phyloP scores from a whole-genome alignment of 495 filamentous ascomycete genomes.

The Chaetomium tenue region DNA sequence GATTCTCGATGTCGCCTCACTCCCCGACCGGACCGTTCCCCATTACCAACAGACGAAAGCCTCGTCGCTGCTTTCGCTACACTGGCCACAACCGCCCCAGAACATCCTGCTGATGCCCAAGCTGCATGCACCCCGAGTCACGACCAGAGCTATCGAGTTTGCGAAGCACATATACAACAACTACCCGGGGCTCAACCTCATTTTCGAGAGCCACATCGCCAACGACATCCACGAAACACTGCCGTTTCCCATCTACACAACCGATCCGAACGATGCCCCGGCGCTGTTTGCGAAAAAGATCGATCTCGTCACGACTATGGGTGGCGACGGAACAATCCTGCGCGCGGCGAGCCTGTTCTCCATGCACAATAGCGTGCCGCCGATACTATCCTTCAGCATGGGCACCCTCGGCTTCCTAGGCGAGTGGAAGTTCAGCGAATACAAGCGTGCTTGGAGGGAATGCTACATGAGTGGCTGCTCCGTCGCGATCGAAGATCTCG shows the following conservation, averaged over 20 bases:
- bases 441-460: conserved; percentile 85
- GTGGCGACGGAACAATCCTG: conserved; percentile 93
- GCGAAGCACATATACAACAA: conserved; percentile 74
- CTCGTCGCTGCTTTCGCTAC: conserved; percentile 70
- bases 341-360: conserved; percentile 89
- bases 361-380: conserved; percentile 75
- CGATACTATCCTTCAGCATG: conserved; percentile 95
- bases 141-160: conserved; percentile 70
- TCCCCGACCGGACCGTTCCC: conserved; percentile 55
- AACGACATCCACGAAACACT: conserved; percentile 68
- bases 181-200: conserved; percentile 76
- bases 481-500: conserved; percentile 47
- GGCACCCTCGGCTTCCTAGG: conserved; percentile 92
- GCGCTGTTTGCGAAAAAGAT: conserved; percentile 60
- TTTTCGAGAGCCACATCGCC: conserved; percentile 78
- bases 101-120: conserved; percentile 93
- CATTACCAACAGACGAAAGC: conserved; percentile 47
- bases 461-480: conserved; percentile 87
- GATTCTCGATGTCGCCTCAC: conserved; percentile 50
- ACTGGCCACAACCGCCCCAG: conserved; percentile 83
- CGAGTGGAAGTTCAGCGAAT: conserved; percentile 92
- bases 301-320: conserved; percentile 83
- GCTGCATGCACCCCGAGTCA: conserved; percentile 67
- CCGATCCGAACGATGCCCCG: conserved; percentile 38
- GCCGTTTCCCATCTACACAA: conserved; percentile 73